Evolutionary conservation across 2,329 filamentous ascomycete species (phyloP).

Genomic region (Xylariaceae sp.): DNA sequence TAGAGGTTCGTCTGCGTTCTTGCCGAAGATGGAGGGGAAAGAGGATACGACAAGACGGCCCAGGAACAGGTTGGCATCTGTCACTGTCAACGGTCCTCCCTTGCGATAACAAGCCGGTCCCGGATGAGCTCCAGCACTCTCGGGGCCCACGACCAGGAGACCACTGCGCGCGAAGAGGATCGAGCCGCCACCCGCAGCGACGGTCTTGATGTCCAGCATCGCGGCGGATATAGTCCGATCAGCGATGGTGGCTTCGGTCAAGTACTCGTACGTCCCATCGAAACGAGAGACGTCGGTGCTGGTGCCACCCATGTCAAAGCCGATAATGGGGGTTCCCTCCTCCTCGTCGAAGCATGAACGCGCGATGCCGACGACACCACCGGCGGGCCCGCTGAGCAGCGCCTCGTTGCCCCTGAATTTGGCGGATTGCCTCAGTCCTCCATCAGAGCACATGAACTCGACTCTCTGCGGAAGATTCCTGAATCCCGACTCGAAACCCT

Average conservation of each 20-base stretch:
- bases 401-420: slow-evolving; percentile 66
- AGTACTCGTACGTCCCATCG: slow-evolving; percentile 38
- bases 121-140: slow-evolving; percentile 68
- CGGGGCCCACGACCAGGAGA: slow-evolving; percentile 68
- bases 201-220: slow-evolving; percentile 78
- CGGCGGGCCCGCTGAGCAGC: slow-evolving; percentile 71
- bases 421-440: slow-evolving; percentile 48
- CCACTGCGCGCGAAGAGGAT: slow-evolving; percentile 66
- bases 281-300: slow-evolving; percentile 72
- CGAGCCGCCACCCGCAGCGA: slow-evolving; percentile 71
- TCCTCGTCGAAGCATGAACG: slow-evolving; percentile 62
- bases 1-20: slow-evolving; percentile 56
- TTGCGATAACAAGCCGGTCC: slow-evolving; percentile 73
- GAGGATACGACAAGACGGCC: slow-evolving; percentile 58
- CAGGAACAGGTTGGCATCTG: slow-evolving; percentile 67
- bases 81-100: slow-evolving; percentile 64
- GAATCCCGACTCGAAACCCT: no score
- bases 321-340: slow-evolving; percentile 63
- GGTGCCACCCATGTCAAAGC: slow-evolving; percentile 75
- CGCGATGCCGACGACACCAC: slow-evolving; percentile 72
- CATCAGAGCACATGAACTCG: slow-evolving; percentile 33
- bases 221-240: slow-evolving; percentile 75
- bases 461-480: slow-evolving; percentile 8
- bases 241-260: slow-evolving; percentile 36
- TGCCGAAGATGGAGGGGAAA: slow-evolving; percentile 70